These are phyloP conservation scores for Pythium sukuiense DNA, from an alignment of 352 stramenopile genomes.

Conservation along the genomic window DNA sequence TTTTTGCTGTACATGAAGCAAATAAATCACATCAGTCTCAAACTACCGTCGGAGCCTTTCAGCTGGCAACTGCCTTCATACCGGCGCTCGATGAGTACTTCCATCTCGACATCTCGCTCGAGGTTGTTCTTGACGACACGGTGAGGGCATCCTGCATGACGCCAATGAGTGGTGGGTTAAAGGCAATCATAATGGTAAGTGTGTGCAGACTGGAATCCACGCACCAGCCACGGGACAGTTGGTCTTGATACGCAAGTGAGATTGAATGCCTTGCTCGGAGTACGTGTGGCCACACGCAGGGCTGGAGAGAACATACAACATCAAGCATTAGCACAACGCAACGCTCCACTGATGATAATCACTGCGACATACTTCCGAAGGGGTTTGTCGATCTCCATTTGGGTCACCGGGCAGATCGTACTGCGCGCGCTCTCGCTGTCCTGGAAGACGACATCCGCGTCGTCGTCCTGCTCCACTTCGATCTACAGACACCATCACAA, in stretches of 20 bases:
- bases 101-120: conserved; percentile 87
- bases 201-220: not conserved
- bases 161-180: too few relatives aligned
- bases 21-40: too few relatives aligned
- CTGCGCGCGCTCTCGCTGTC: conserved; percentile 75
- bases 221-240: conserved; percentile 79
- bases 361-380: conserved; percentile 60
- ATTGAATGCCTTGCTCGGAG: conserved; percentile 70
- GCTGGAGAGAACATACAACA: conserved; percentile 27
- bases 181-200: too few relatives aligned
- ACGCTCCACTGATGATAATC: not conserved
- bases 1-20: conserved; percentile 31
- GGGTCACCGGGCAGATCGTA: conserved; percentile 78
- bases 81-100: conserved; percentile 71
- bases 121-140: conserved; percentile 54
- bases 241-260: conserved; percentile 69
- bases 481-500: conserved; percentile 43
- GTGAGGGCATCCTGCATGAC: conserved; percentile 59
- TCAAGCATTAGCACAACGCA: not conserved
- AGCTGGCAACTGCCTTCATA: conserved; percentile 13
- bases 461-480: conserved; percentile 60
- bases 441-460: conserved; percentile 82
- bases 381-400: conserved; percentile 78
- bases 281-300: conserved; percentile 78
- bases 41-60: too few relatives aligned